phyloP scores from a whole-genome alignment of 495 filamentous ascomycete species.

The Cercophora samala region DNA sequence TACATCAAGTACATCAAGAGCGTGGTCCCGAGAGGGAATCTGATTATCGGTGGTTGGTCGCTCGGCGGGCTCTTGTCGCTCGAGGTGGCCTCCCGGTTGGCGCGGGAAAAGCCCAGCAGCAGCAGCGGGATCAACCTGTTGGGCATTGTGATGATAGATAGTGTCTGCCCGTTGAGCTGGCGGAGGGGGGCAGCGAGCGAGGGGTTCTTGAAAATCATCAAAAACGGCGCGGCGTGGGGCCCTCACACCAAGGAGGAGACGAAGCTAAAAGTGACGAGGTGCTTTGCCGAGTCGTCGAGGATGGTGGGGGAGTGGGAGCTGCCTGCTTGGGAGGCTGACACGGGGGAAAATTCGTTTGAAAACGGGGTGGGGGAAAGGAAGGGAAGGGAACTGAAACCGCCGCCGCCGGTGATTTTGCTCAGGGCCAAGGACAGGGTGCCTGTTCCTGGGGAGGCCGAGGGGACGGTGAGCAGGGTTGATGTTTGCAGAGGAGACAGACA shows the following conservation, averaged over 20 bases:
- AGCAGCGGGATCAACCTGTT: conserved; percentile 24
- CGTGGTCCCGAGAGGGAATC: conserved; percentile 28
- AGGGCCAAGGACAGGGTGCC: conserved; percentile 36
- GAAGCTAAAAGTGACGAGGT: conserved; percentile 31
- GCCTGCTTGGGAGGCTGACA: conserved; percentile 34
- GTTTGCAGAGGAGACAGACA: conserved; percentile 26
- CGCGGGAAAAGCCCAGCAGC: conserved; percentile 13
- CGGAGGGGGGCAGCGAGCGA: neutral
- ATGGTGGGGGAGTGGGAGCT: conserved; percentile 39
- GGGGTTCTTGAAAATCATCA: conserved; percentile 16
- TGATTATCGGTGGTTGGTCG: conserved; percentile 45
- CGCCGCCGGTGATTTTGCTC: conserved; percentile 40
- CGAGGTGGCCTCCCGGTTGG: conserved; percentile 40
- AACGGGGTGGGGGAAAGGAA: too few relatives aligned
- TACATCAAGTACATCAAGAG: conserved; percentile 35
- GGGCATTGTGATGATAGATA: conserved; percentile 48
- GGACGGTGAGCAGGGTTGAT: conserved; percentile 35
- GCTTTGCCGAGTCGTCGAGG: conserved; percentile 36
- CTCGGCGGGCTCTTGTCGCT: conserved; percentile 43
- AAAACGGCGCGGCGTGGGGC: conserved; percentile 30
- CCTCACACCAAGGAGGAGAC: conserved; percentile 37
- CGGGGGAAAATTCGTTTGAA: too few relatives aligned
- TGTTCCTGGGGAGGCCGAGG: conserved; percentile 23
- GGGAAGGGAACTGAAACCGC: neutral
- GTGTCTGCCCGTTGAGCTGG: conserved; percentile 31